Base-by-base conservation (phyloP, 768 basidiomycete species). In the Coprinopsis cinerea region DNA sequence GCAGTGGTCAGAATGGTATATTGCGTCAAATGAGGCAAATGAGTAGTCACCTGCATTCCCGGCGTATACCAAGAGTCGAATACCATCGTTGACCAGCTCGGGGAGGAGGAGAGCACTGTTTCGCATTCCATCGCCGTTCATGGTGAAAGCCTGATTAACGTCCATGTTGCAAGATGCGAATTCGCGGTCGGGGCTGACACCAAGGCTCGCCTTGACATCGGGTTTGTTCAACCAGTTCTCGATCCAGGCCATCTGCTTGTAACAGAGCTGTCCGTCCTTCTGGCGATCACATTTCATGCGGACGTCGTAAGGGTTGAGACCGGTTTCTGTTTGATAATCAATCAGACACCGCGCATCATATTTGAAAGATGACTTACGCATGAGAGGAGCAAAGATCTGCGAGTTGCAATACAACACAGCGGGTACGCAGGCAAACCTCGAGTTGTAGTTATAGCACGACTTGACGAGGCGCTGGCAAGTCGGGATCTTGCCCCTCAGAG, bases 271-370 rank as follows among this genome's bases (percentile, higher is more conserved):
- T 2, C 84, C 86, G 53, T 93, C 85, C 58, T 77, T 78, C 24
- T 71, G 53, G 34, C 73, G 77, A 61, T 96, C 83, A 61, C 94
- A 96, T 54, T 70, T 74, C 49, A 64, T 69, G 53, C 92, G 82
- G 2, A 89, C 86, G 59, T 97, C 94, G 65, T 97, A 98, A 7
- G 89, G 83, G 67, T 97, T 98, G 42, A 85, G 63, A 2, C 86
- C 88, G n/a, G 74, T 69, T 62, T 81, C 82, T 86, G 52, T 26
- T 30, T 40, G 34, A 20, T 43, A n/a, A 34, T 36, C 28, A 26
- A 37, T 49, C 46, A 47, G 17, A 50, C 24, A 4, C 13, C 6
- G 14, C 30, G 27, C 35, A 1, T 27, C 53, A 55, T 36, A 10
- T 39, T 11, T 7, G 27, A 14, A 3, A 46, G 2, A 15, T 47